Evolutionary conservation across 768 basidiomycete species (phyloP), one percentile per base, ranked within the genome.

Genomic region (Mycena vitilis): DNA sequence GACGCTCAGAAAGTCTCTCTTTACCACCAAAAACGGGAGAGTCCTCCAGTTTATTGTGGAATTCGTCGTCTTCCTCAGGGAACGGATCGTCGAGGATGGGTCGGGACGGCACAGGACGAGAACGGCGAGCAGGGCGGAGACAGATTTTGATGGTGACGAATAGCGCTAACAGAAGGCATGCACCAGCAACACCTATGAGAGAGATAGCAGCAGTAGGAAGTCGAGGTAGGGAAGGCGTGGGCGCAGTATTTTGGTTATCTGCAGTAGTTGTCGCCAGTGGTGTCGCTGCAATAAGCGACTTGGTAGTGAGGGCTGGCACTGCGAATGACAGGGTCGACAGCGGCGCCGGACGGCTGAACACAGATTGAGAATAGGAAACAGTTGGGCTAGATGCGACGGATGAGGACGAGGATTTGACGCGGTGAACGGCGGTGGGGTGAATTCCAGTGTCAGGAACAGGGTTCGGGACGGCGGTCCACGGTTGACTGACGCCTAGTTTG

Each of bases 11-110:
- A 42, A 86, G 78, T 49, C 83, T 73, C 72, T 93, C 91, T 73
- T 89, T 88, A 2, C 93, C 92, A n/a, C 92, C 92, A 72, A 94
- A 94, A 42, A 93, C 79, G 30, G 90, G 91, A 3, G 92, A 93
- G 30, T 89, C 89, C 62, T 89, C 86, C 10, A 81, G 75, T 49
- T 72, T 68, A 15, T 63, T 60, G 42, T 81, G 78, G 64, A 79
- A 82, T 54, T 77, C 78, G 47, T 88, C 81, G 48, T 84, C 82
- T 30, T 30, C 30, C 30, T 86, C 85, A 15, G 83, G 76, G 67
- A 82, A 85, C 15, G 78, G 80, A 45, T 91, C 88, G 65, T 90
- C 88, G 15, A 91, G 80, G 54, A 92, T 89, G 0, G 92, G 92
- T n/a, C 91, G 82, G 37, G 92, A 94, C 4, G 91, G 92, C n/a